Evolutionary conservation across 2,329 filamentous ascomycete genomes (phyloP).

Genomic region (Claviceps sp.): DNA sequence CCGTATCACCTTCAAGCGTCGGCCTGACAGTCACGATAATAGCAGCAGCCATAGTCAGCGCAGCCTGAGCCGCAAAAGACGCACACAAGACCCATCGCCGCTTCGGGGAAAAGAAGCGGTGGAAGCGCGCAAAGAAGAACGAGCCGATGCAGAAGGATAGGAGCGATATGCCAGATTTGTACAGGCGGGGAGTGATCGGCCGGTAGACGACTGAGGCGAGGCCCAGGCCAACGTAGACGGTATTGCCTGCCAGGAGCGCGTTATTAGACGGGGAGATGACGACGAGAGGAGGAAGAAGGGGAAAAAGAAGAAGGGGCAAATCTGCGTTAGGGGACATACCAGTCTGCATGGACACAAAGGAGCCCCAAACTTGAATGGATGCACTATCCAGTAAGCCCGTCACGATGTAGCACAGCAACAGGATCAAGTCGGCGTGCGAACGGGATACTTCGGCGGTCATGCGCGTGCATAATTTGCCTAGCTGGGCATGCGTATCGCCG

Average conservation of each 20-base stretch:
- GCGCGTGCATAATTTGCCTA: slow-evolving; percentile 17
- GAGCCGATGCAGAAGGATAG: slow-evolving; percentile 59
- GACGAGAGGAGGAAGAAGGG: no score
- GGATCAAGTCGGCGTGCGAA: slow-evolving; percentile 51
- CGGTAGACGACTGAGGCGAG: slow-evolving; percentile 39
- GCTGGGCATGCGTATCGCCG: slow-evolving; percentile 9
- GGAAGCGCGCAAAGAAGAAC: slow-evolving; percentile 56
- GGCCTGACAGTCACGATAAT: slow-evolving; percentile 35
- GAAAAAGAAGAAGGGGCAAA: neutral
- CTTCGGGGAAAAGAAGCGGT: slow-evolving; percentile 47
- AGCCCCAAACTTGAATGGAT: slow-evolving; percentile 63
- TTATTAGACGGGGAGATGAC: neutral
- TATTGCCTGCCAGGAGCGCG: slow-evolving; percentile 42
- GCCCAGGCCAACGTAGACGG: slow-evolving; percentile 65
- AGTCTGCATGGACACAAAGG: slow-evolving; percentile 76
- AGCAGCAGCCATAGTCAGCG: slow-evolving; percentile 38
- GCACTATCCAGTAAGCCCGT: slow-evolving; percentile 68
- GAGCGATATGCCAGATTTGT: slow-evolving; percentile 58
- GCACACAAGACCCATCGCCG: slow-evolving; percentile 51
- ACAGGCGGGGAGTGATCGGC: slow-evolving; percentile 16
- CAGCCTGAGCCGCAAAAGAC: slow-evolving; percentile 41
- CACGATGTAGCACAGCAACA: slow-evolving; percentile 62
- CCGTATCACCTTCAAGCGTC: slow-evolving; percentile 23
- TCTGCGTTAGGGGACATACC: slow-evolving; percentile 27
- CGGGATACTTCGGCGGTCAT: slow-evolving; percentile 39